Evolutionary conservation across 148 eudicot genomes (phyloP), one percentile per base, ranked within the genome.

Genomic region (Rhododendron ovatum): DNA sequence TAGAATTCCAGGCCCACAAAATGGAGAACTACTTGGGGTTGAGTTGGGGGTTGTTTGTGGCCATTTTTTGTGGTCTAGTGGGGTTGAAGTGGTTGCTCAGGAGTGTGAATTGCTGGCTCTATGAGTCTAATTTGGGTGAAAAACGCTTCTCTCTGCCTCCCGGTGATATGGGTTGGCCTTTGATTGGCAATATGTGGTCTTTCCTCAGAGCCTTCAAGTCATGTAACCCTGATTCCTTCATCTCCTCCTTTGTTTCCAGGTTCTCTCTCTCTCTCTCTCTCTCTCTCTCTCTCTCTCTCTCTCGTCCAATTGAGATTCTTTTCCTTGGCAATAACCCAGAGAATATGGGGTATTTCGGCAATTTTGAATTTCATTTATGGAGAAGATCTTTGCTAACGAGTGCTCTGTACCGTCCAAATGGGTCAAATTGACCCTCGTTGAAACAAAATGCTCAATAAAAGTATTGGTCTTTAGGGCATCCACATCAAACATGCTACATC

Each of bases 201-300:
- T 95, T 97, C 41, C 96, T 97, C 39, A 69, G 90, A 82, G 98
- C 99, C 65, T 95, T 90, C 90, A 95, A 95, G 95, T 94, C 98
- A 71, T 43, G 24, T 18, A 83, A 93, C 86, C 99, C 99, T 84
- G 98, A 97, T 65, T 90, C 98, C 69, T 97, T 95, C 89, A 76
- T 93, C 83, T 87, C 93, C 74, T 57, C 53, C 50, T 91, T 90
- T 82, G 78, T 89, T 84, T 28, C 85, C 88, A 95, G 96, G 98
- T 93, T 8, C 74, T 37, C 24, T 65, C 20, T 78, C 57, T 82
- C 33, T 81, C 84, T 86, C 55, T 75, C 80, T 87, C 39, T 85
- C 53, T 86, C 30, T 30, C 30, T 30, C 30, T 79, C 69, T 22
- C 74, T 83, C 81, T 86, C 43, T 41, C 57, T 26, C 43, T 41